Conservation (phyloP, 2,329 filamentous ascomycete species). For the Stachybotrys chartarum region DNA sequence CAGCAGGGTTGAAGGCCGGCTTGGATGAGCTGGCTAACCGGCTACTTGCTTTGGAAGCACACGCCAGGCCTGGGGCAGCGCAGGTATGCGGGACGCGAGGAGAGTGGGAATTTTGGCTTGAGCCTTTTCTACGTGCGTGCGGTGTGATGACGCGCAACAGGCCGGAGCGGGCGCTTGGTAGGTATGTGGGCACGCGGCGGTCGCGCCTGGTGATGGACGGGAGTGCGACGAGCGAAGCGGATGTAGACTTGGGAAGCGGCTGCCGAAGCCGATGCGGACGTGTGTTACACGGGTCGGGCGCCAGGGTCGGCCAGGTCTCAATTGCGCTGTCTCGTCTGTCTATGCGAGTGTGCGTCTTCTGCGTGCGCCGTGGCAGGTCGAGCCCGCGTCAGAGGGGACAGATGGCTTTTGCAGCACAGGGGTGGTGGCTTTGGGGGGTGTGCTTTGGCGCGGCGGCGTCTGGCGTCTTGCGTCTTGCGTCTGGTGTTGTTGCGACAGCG, state of each 20-base stretch:
- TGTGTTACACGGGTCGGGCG: conserved; percentile 1
- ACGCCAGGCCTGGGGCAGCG: not conserved
- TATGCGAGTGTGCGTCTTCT: conserved; percentile 10
- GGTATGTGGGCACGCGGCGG: not conserved
- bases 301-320: not conserved
- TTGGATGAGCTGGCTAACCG: not conserved
- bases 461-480: not conserved
- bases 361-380: conserved; percentile 4
- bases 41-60: not conserved
- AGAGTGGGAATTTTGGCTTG: not conserved
- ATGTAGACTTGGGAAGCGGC: not conserved
- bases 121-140: not conserved
- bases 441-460: conserved; percentile 2
- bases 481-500: not conserved
- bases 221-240: not conserved
- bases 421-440: not conserved
- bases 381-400: conserved; percentile 2
- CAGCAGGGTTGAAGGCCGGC: not conserved
- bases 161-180: too few relatives aligned
- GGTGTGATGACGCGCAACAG: not conserved
- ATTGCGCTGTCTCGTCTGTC: not conserved
- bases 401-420: conserved; percentile 9
- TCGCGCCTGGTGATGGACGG: conserved; percentile 1
- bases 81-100: not conserved
- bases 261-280: not conserved